Conservation (phyloP, 371 early-diverging fungal genomes). For the Mucor plumbeus region DNA sequence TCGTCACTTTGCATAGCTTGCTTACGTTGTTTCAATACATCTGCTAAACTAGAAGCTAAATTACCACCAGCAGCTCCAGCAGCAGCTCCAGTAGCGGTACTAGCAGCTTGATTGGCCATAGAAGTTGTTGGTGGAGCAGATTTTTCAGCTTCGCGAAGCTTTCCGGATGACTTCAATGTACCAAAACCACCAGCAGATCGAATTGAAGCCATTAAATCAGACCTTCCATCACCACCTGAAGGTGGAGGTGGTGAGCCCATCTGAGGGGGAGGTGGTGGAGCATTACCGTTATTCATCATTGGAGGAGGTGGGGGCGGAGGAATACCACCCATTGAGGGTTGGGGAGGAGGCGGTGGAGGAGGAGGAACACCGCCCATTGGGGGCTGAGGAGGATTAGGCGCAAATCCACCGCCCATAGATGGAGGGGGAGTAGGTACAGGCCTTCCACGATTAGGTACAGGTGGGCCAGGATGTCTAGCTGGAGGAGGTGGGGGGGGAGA, state of each 20-base stretch:
- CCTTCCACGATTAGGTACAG: constrained; percentile 10
- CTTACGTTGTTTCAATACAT: constrained; percentile 45
- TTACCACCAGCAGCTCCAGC: constrained; percentile 25
- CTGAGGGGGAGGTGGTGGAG: constrained; percentile 7
- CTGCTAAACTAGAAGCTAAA: constrained; percentile 50
- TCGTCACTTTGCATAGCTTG: constrained; percentile 54
- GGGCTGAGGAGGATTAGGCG: constrained; percentile 17
- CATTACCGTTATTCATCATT: background rate
- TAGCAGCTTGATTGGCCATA: background rate
- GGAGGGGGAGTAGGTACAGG: constrained; percentile 21
- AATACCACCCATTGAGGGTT: constrained; percentile 17
- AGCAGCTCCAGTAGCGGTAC: constrained; percentile 26
- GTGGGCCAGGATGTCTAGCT: constrained; percentile 16
- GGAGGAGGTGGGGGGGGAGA: constrained; percentile 21
- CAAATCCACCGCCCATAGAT: background rate
- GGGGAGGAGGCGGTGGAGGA: constrained; percentile 34
- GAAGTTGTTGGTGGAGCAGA: constrained; percentile 2
- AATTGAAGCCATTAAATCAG: constrained; percentile 49
- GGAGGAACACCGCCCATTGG: constrained; percentile 9
- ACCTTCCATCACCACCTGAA: constrained; percentile 20
- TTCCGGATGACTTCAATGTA: constrained; percentile 39
- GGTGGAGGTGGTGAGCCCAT: constrained; percentile 22
- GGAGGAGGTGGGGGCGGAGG: constrained; percentile 33
- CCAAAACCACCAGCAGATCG: constrained; percentile 52
- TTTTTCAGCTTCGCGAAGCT: constrained; percentile 15